Evolutionary conservation across 139 green algal species (phyloP).

Genomic region (Coccomyxa sp.): DNA sequence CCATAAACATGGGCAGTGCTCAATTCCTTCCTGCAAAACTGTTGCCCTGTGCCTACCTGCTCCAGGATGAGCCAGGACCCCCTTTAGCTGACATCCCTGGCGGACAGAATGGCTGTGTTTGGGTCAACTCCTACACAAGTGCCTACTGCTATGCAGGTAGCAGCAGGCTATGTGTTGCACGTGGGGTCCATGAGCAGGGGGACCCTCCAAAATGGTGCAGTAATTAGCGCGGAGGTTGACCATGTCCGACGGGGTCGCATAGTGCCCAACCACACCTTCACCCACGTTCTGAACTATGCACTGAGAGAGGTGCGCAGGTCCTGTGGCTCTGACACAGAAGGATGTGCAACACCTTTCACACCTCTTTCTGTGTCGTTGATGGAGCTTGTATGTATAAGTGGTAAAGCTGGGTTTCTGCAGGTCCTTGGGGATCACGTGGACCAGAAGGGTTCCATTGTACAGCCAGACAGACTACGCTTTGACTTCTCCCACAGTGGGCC

Average conservation of each 20-base stretch:
- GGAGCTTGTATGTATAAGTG: no score
- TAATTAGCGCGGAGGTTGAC: constrained; percentile 71
- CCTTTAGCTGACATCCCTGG: no score
- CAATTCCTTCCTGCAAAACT: not conserved
- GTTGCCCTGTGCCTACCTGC: not conserved
- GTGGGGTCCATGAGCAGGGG: constrained; percentile 34
- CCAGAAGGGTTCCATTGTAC: constrained; percentile 96
- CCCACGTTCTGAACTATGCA: constrained; percentile 95
- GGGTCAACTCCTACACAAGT: no score
- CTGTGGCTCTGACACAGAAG: no score
- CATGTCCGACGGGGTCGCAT: constrained; percentile 73
- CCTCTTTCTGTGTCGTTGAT: no score
- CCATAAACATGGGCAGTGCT: not conserved
- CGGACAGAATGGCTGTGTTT: no score
- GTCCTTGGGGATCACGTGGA: constrained; percentile 89
- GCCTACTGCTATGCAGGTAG: constrained; percentile 48
- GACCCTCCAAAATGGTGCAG: constrained; percentile 56
- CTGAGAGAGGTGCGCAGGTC: constrained; percentile 53
- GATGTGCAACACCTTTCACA: no score
- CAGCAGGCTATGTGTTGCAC: constrained; percentile 96
- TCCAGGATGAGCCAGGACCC: not conserved
- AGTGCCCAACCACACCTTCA: constrained; percentile 97
- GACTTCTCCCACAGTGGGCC: constrained; percentile 93
- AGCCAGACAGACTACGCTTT: constrained; percentile 90
- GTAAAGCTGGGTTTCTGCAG: constrained; percentile 13